phyloP scores from a whole-genome alignment of 2,329 filamentous ascomycete species.

The Periconia sp. region DNA sequence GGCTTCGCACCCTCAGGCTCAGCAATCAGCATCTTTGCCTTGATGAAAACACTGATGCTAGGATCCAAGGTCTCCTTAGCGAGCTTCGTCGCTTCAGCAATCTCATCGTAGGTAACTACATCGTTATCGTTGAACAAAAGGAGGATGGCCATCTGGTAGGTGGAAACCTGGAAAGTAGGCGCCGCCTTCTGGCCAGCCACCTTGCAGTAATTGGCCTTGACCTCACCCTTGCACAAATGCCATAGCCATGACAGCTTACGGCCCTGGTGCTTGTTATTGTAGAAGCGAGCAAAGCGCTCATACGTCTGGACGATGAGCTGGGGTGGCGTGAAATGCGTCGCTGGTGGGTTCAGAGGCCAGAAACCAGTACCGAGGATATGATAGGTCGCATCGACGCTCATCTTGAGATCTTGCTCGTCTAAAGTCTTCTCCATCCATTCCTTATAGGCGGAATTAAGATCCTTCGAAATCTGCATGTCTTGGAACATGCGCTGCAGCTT shows the following conservation, averaged over 20 bases:
- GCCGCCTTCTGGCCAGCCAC: slow-evolving; percentile 71
- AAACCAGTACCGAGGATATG: slow-evolving; percentile 95
- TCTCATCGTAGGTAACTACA: slow-evolving; percentile 84
- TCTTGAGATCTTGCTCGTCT: slow-evolving; percentile 69
- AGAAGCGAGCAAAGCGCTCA: slow-evolving; percentile 88
- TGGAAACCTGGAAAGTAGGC: slow-evolving; percentile 96
- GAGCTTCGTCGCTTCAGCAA: slow-evolving; percentile 79
- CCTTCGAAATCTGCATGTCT: slow-evolving; percentile 98
- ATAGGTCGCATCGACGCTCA: slow-evolving; percentile 82
- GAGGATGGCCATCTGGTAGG: slow-evolving; percentile 96
- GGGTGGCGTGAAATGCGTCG: slow-evolving; percentile 87
- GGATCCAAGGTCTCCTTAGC: slow-evolving; percentile 84
- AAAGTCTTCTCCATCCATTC: slow-evolving; percentile 74
- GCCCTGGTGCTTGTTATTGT: slow-evolving; percentile 95
- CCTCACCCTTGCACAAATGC: slow-evolving; percentile 97
- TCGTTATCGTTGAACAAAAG: slow-evolving; percentile 94
- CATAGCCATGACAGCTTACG: slow-evolving; percentile 97
- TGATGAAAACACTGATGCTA: slow-evolving; percentile 83
- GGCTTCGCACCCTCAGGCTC: slow-evolving; percentile 76
- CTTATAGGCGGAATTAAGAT: slow-evolving; percentile 88
- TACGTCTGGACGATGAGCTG: slow-evolving; percentile 84
- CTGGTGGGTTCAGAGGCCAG: slow-evolving; percentile 90
- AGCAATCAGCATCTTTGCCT: slow-evolving; percentile 85
- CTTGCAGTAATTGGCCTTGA: slow-evolving; percentile 93
- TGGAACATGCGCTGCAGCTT: slow-evolving; percentile 99